Base-by-base conservation (phyloP, 768 basidiomycete genomes). In the Coprinopsis cinerea region DNA sequence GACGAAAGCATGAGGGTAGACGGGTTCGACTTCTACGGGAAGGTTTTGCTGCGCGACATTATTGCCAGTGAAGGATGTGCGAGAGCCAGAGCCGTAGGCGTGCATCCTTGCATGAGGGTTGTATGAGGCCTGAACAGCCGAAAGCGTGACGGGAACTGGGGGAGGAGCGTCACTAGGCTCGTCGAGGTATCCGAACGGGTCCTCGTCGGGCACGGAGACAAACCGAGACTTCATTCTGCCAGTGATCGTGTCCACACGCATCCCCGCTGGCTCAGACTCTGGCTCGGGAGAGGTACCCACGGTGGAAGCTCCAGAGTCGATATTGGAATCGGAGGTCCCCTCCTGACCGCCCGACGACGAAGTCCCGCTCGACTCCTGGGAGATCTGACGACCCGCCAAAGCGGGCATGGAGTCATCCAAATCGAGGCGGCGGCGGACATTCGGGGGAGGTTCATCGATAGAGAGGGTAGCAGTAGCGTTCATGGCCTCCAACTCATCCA, bases 1-100 rank as follows among this genome's bases (percentile, higher is more conserved):
- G 9, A 93, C 83, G 61, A 81, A 92, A 28, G 85, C 87, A 47
- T 86, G 79, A 2, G 82, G 66, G 61, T 90, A 72, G 27, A 84
- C 71, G 24, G 88, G 80, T 44, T 75, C 75, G 4, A 77, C 74
- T 18, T 78, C 76, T 1, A 73, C 68, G 13, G 73, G 69, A 52
- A 77, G 64, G 18, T 2, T 32, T 36, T 70, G 55, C 61, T 53
- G 67, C 25, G 49, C 46, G 25, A 57, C 49, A 23, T 30, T 47
- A 46, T 63, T 59, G 42, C 66, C 52, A 58, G 73, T 56, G 55
- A 53, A 44, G 18, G n/a, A n/a, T n/a, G 56, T 47, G 37, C 53
- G 57, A 2, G 65, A 50, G n/a, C 59, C 60, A 10, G 65, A 54
- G 13, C 57, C 61, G 69, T 67, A 71, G 7, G 65, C 63, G 43